These are phyloP conservation scores for Sisymbrium irio DNA, from an alignment of 345 rosid genomes.

Conservation along the genomic window DNA sequence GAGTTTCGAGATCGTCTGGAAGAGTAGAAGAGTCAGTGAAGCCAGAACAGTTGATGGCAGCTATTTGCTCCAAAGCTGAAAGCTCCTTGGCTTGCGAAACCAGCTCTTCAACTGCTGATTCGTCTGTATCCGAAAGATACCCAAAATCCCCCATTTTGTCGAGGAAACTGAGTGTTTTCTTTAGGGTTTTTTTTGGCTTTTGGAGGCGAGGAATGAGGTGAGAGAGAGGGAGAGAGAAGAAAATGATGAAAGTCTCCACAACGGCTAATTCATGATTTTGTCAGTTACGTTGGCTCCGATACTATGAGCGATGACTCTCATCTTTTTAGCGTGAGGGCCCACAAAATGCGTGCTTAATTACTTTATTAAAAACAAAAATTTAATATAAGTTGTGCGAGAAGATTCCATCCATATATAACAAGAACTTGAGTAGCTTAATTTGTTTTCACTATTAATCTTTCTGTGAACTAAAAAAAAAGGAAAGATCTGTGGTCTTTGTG, in stretches of 20 bases:
- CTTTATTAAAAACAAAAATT: background rate
- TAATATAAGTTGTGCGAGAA: background rate
- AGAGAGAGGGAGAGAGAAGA: background rate
- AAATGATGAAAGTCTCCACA: slow-evolving; percentile 22
- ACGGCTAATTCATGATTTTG: slow-evolving; percentile 52
- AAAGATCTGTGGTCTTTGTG: slow-evolving; percentile 15
- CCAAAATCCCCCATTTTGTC: slow-evolving; percentile 66
- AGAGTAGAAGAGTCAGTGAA: slow-evolving; percentile 54
- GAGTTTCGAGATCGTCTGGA: slow-evolving; percentile 67
- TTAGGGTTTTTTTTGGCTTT: slow-evolving; percentile 9
- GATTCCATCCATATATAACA: background rate
- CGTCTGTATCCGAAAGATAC: slow-evolving; percentile 68
- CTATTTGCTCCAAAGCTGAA: slow-evolving; percentile 64
- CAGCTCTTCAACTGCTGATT: slow-evolving; percentile 71
- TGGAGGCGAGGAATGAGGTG: background rate
- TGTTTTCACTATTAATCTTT: background rate
- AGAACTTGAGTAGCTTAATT: background rate
- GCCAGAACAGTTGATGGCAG: slow-evolving; percentile 68
- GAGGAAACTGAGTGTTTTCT: background rate
- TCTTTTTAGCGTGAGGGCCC: slow-evolving; percentile 10
- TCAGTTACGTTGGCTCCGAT: slow-evolving; percentile 25
- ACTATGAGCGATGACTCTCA: background rate
- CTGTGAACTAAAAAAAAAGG: background rate
- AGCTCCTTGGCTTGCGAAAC: slow-evolving; percentile 68
- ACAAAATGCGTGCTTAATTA: background rate